Evolutionary conservation across 176 grass and related monocot species (phyloP).

Genomic region (Cenchrus fungigraminus): DNA sequence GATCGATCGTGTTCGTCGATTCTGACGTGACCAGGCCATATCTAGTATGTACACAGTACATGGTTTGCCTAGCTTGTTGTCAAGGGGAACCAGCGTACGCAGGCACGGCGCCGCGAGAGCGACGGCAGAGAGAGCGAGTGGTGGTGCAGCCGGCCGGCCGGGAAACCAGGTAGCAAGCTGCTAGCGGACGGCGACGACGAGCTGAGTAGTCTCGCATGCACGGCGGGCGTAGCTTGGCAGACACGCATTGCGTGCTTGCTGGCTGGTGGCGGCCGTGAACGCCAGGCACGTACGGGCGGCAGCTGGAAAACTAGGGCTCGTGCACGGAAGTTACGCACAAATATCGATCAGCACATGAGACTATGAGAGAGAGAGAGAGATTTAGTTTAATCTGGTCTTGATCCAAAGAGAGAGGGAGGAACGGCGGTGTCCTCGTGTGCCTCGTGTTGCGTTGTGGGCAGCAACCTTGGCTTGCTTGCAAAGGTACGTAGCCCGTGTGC

Average conservation of each 20-base stretch:
- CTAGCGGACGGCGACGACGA: background rate
- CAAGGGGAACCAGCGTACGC: background rate
- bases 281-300: background rate
- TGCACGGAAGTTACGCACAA: conserved; percentile 13
- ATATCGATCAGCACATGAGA: background rate
- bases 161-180: background rate
- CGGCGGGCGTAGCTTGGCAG: background rate
- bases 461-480: conserved; percentile 49
- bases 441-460: conserved; percentile 39
- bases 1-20: background rate
- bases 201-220: background rate
- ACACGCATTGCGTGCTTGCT: conserved; percentile 24
- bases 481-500: conserved; percentile 46
- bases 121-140: background rate
- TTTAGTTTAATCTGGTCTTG: background rate
- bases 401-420: background rate
- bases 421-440: background rate
- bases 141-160: background rate
- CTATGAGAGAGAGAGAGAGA: background rate
- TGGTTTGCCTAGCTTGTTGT: background rate
- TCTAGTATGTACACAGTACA: no score
- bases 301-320: background rate
- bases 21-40: background rate
- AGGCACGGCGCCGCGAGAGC: background rate
- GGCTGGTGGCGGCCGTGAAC: background rate